phyloP scores from a whole-genome alignment of 2,329 filamentous ascomycete genomes.

The Colletotrichum cuscutae region DNA sequence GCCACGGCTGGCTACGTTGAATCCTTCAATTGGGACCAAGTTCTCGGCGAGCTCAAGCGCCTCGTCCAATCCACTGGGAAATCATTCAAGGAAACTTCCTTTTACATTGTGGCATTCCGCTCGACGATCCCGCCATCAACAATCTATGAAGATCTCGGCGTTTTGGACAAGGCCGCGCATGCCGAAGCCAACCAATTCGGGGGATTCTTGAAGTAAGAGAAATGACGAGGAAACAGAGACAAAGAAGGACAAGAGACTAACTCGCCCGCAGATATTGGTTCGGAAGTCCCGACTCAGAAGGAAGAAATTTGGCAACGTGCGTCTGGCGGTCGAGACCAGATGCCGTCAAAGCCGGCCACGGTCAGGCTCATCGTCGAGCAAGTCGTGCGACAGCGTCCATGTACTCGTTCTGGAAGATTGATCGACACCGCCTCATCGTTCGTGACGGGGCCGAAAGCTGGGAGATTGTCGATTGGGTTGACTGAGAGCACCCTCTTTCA shows the following conservation, averaged over 20 bases:
- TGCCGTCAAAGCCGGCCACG: conserved; percentile 67
- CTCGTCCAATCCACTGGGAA: conserved; percentile 58
- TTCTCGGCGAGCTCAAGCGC: conserved; percentile 67
- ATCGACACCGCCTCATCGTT: conserved; percentile 76
- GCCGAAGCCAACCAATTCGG: conserved; percentile 82
- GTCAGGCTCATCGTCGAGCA: conserved; percentile 71
- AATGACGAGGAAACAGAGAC: conserved; percentile 35
- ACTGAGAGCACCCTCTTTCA: conserved; percentile 36
- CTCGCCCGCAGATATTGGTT: conserved; percentile 80
- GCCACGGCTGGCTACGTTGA: conserved; percentile 78
- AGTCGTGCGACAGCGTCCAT: conserved; percentile 71
- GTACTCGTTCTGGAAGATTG: conserved; percentile 76
- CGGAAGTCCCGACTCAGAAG: conserved; percentile 74
- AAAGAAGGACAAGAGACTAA: conserved; percentile 17
- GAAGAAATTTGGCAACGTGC: conserved; percentile 85
- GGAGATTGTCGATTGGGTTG: conserved; percentile 69
- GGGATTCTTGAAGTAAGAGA: conserved; percentile 76
- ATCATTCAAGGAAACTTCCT: conserved; percentile 72
- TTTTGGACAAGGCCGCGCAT: conserved; percentile 82
- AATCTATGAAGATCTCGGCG: conserved; percentile 74
- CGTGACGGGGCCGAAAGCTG: conserved; percentile 72
- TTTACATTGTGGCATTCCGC: conserved; percentile 88
- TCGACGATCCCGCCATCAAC: conserved; percentile 72
- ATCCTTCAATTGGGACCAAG: conserved; percentile 80
- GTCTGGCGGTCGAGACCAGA: conserved; percentile 71